A percentile compares a stretch with the other conserved stretches of the same genome.
These are phyloP conservation scores for Psilocybe cubensis DNA, from an alignment of 768 basidiomycete genomes.

Conservation along the genomic window DNA sequence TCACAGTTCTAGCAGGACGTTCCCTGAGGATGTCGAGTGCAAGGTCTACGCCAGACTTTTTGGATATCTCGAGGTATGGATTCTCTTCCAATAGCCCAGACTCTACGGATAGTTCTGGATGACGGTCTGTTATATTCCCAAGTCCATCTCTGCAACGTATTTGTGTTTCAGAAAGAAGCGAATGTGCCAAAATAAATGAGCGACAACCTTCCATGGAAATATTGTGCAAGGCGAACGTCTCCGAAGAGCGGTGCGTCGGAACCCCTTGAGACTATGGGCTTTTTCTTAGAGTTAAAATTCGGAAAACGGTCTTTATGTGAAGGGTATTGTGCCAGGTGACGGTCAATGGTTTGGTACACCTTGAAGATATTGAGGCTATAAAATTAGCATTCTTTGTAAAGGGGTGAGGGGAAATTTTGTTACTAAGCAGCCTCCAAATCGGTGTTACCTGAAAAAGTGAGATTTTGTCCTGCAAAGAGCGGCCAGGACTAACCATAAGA, in stretches of 20 bases:
- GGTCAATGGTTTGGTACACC: conserved; percentile 68
- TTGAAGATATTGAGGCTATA: conserved; percentile 75
- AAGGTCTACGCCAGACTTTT: conserved; percentile 54
- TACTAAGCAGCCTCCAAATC: conserved; percentile 65
- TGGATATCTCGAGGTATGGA: conserved; percentile 50
- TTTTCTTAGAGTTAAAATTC: conserved; percentile 53
- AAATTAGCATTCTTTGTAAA: neutral
- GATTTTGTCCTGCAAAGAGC: neutral
- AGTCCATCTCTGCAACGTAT: conserved; percentile 63
- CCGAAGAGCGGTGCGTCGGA: conserved; percentile 70
- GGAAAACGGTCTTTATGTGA: conserved; percentile 59
- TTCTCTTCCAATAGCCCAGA: conserved; percentile 27
- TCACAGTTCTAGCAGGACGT: conserved; percentile 54
- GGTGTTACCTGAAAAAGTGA: conserved; percentile 62
- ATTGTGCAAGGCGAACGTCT: conserved; percentile 73
- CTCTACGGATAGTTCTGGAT: conserved; percentile 62
- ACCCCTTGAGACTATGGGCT: conserved; percentile 69
- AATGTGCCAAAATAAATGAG: neutral
- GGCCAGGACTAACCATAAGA: conserved; percentile 64
- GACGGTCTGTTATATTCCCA: conserved; percentile 58
- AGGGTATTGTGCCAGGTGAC: conserved; percentile 60
- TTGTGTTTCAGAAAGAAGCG: neutral
- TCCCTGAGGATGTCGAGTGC: conserved; percentile 57
- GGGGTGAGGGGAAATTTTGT: conserved; percentile 25
- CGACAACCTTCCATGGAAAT: conserved; percentile 80